Evolutionary conservation across 306 rosid species (phyloP), one percentile per base, ranked within the genome.

Genomic region (Pyrus bretschneideri): DNA sequence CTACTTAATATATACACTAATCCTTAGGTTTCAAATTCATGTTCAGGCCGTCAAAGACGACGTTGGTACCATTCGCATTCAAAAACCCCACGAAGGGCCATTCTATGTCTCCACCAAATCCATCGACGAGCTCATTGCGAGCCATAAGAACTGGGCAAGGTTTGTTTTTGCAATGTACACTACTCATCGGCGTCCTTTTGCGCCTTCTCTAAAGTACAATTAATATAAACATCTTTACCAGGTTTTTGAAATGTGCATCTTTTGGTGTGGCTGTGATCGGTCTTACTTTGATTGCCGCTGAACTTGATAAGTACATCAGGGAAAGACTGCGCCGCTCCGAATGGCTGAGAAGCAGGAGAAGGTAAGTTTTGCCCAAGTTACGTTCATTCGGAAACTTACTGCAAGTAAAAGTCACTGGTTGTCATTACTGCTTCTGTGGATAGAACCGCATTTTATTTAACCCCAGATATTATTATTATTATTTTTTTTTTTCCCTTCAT

Each of bases 91-190:
- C 78, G 86, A 89, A 19, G 27, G 62, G 62, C 27, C 62, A n/a
- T 57, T 57, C 3, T 57, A 57, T 57, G 88, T 93, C 69, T 73
- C 97, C 71, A 88, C 97, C 61, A 93, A 88, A 75, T 81, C 93
- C 1, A 84, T 93, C 66, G 95, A 93, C 74, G 95, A 91, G 67
- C 97, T 93, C 81, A 93, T 93, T 76, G 86, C 76, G 67, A 89
- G 88, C 88, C 88, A 89, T 63, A 96, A 93, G 81, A 89, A 88
- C 83, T 89, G 90, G 93, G 91, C 97, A 57, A 91, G 98, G 98
- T 93, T 81, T 79, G 42, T 21, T 69, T 79, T 49, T 76, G 15
- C 57, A 58, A 58, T 58, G 66, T 25, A 19, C 19, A 11, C 31
- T 52, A 25, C 33, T 27, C 57, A 46, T 71, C 44, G 1, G 15